These are phyloP conservation scores for Leccinum proximum DNA, from an alignment of 1,284 basidiomycete genomes.

Conservation along the genomic window DNA sequence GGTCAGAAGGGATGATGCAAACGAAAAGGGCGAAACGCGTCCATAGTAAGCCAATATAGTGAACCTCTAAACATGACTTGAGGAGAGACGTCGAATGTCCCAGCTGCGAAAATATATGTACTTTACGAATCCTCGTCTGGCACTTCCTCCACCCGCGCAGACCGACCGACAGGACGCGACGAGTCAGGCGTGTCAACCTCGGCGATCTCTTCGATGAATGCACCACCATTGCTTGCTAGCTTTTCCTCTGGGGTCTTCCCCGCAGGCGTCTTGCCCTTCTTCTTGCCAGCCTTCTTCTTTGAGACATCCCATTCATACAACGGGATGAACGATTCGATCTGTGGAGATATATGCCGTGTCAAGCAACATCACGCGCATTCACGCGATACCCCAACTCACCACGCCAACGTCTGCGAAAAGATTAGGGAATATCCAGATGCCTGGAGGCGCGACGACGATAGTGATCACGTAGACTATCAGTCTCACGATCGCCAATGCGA, in stretches of 20 bases:
- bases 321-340: conserved; percentile 98
- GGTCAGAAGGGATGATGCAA: conserved; percentile 40
- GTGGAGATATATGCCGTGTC: conserved; percentile 2
- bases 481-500: conserved; percentile 88
- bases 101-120: background rate
- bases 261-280: conserved; percentile 42
- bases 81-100: background rate
- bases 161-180: conserved; percentile 59
- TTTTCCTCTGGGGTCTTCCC: conserved; percentile 28
- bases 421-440: conserved; percentile 99
- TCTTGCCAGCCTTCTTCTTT: conserved; percentile 79
- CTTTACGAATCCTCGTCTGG: conserved; percentile 47
- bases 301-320: conserved; percentile 98
- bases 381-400: no score
- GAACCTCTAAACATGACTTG: background rate
- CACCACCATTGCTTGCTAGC: conserved; percentile 37
- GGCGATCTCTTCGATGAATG: conserved; percentile 53
- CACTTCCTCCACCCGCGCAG: conserved; percentile 56
- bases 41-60: background rate
- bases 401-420: conserved; percentile 99
- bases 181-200: conserved; percentile 42
- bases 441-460: conserved; percentile 82
- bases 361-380: no score
- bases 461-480: conserved; percentile 95
- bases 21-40: conserved; percentile 5